Percentiles rank a stretch among this genome's conserved stretches.
These are phyloP conservation scores for Dictyostelium discoideum DNA, from an alignment of 78 protist species.

Conservation along the genomic window DNA sequence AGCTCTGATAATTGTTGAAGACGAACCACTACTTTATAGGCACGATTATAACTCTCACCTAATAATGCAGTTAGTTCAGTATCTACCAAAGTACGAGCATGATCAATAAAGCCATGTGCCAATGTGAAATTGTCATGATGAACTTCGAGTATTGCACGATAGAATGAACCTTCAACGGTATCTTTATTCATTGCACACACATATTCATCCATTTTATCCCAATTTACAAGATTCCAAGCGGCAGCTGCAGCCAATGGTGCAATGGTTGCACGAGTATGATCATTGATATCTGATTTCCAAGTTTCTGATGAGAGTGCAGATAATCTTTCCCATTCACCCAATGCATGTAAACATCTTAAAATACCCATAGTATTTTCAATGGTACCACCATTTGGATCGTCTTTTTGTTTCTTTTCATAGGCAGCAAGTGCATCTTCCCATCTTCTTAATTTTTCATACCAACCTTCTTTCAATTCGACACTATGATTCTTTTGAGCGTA, in stretches of 20 bases:
- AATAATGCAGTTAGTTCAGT: slow-evolving; percentile 94
- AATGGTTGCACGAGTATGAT: neutral
- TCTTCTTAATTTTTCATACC: slow-evolving; percentile 97
- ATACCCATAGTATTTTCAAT: slow-evolving; percentile 85
- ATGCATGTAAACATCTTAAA: slow-evolving; percentile 95
- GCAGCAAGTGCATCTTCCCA: slow-evolving; percentile 96
- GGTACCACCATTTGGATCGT: slow-evolving; percentile 45
- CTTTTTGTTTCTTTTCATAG: slow-evolving; percentile 88
- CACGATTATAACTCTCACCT: slow-evolving; percentile 92
- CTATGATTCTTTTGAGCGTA: slow-evolving; percentile 82
- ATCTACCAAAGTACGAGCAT: slow-evolving; percentile 89
- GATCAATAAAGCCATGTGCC: slow-evolving; percentile 84
- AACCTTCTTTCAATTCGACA: slow-evolving; percentile 86
- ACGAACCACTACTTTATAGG: slow-evolving; percentile 88
- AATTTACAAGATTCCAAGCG: slow-evolving; percentile 90
- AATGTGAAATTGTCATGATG: slow-evolving; percentile 60
- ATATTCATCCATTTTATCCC: slow-evolving; percentile 87
- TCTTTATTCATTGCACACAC: slow-evolving; percentile 71
- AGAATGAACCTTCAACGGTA: slow-evolving; percentile 85
- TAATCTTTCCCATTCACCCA: slow-evolving; percentile 95
- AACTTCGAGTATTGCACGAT: slow-evolving; percentile 84
- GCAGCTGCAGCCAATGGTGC: slow-evolving; percentile 96
- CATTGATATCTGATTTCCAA: slow-evolving; percentile 77
- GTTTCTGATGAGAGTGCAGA: slow-evolving; percentile 52
- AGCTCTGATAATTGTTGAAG: slow-evolving; percentile 94